Conservation (phyloP, 73 alveolate genomes). For the Paramecium caudatum region DNA sequence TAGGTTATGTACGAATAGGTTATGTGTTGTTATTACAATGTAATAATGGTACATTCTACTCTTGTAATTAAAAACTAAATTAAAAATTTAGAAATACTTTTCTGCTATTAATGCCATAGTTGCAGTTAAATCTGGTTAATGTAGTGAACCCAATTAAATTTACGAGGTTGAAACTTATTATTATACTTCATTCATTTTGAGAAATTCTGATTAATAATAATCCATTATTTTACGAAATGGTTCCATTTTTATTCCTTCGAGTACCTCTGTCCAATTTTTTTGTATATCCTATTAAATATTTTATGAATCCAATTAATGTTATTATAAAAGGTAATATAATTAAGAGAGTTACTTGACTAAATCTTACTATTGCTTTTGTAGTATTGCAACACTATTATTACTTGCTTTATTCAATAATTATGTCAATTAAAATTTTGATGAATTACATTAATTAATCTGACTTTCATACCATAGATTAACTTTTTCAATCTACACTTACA, state of each 20-base stretch:
- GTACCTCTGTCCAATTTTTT: conserved; percentile 28
- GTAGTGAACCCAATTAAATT: neutral
- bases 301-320: conserved; percentile 12
- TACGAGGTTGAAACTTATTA: neutral
- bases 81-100: neutral
- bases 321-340: neutral
- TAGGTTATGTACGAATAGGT: conserved; percentile 38
- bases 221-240: conserved; percentile 25
- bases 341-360: neutral
- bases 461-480: conserved; percentile 31
- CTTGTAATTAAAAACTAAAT: conserved; percentile 22
- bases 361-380: neutral
- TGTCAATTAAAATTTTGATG: neutral
- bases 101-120: neutral
- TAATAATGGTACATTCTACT: neutral
- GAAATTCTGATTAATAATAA: conserved; percentile 30
- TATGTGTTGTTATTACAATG: neutral
- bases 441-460: neutral
- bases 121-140: neutral
- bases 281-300: conserved; percentile 34
- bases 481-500: neutral
- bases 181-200: conserved; percentile 7
- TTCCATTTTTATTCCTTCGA: conserved; percentile 10
- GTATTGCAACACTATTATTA: neutral
- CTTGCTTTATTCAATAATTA: conserved; percentile 28